Percentiles rank a stretch among this genome's conserved stretches.
These are phyloP conservation scores for Tylopilus sp. DNA, from an alignment of 768 basidiomycete species.

Conservation along the genomic window DNA sequence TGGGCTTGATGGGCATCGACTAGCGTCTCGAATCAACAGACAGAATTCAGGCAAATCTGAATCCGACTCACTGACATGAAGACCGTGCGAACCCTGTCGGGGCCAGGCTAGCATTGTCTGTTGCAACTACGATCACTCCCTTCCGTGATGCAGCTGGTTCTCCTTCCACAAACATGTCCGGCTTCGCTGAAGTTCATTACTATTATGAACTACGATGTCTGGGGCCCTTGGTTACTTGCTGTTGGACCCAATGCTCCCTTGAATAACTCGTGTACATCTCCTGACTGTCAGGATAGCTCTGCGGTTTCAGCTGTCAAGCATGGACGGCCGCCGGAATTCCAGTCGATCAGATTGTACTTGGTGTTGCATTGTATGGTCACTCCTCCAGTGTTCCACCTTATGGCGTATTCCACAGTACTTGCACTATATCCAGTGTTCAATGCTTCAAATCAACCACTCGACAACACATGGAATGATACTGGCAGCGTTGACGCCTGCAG, in stretches of 20 bases:
- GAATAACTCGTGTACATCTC: conserved; percentile 64
- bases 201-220: conserved; percentile 66
- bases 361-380: conserved; percentile 80
- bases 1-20: no score
- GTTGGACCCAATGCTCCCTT: conserved; percentile 83
- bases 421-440: conserved; percentile 50
- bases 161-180: conserved; percentile 67
- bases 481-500: conserved; percentile 56
- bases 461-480: conserved; percentile 53
- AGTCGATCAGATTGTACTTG: conserved; percentile 64
- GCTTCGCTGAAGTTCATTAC: conserved; percentile 59
- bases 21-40: no score
- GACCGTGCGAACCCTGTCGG: conserved; percentile 48
- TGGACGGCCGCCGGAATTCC: conserved; percentile 84
- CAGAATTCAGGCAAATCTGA: no score
- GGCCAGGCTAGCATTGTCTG: conserved; percentile 60
- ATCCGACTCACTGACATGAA: no score
- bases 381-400: conserved; percentile 48
- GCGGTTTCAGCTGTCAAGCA: conserved; percentile 64
- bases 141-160: conserved; percentile 57
- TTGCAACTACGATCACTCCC: conserved; percentile 62
- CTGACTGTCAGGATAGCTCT: conserved; percentile 61
- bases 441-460: conserved; percentile 38
- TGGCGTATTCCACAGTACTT: conserved; percentile 40
- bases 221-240: conserved; percentile 48